Base-by-base conservation (phyloP, 805 yeast genomes). In the Yarrowia hollandica region DNA sequence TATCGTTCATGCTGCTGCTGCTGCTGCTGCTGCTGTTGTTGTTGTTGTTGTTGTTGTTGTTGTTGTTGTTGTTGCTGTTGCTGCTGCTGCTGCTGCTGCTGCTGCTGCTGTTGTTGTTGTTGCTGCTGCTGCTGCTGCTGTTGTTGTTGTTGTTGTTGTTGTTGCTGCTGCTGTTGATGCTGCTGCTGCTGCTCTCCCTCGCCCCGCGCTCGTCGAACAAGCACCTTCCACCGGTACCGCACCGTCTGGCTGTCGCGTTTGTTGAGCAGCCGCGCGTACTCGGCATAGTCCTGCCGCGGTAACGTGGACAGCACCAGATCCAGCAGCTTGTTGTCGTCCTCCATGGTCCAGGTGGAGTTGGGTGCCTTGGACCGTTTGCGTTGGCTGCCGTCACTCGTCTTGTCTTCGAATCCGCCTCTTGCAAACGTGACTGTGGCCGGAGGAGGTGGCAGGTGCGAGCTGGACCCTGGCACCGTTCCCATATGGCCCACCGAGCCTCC, bases 171-270 rank as follows among this genome's bases (percentile, higher is more conserved):
- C 5, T 19, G 23, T 14, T n/a, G 30, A 4, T 23, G 6, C 38
- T n/a, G 28, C 28, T 46, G 23, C 23, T 30, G 35, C 37, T 44
- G 37, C n/a, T 46, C 55, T 59, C 39, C 62, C 44, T 66, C 70
- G 14, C 71, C 72, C 39, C 65, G 65, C 12, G 72, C 71, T 8
- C 72, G 62, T 19, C 70, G 63, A 4, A 70, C 64, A n/a, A 70
- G 59, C 21, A 68, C 71, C 61, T 69, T 70, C 73, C 73, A 70
- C 28, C 73, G 61, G 50, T 70, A 70, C 54, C 73, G 63, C 23
- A 70, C 72, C 18, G 73, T 69, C 57, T 70, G 73, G 14, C 67
- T 67, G 58, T 70, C 73, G n/a, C 73, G 61, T 42, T 70, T 70
- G 64, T 67, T 67, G 30, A 70, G 63, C 26, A 66, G 61, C 46